These are phyloP conservation scores for Pleurotus djamor DNA, from an alignment of 768 basidiomycete species.

Conservation along the genomic window DNA sequence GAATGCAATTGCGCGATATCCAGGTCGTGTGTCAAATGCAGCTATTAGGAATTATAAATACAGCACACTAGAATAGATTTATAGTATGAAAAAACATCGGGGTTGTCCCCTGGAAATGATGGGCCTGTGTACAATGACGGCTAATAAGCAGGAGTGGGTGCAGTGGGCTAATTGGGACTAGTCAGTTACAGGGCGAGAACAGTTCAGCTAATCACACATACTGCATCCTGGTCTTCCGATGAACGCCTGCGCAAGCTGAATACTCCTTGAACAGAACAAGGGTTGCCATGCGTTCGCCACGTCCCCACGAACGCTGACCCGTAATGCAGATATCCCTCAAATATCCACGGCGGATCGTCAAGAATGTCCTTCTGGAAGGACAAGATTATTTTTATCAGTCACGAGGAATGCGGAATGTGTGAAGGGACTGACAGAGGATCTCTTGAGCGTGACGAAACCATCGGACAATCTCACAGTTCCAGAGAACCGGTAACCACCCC, in stretches of 20 bases:
- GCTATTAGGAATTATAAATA: too few relatives aligned
- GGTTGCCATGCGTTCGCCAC: conserved; percentile 41
- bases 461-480: conserved; percentile 54
- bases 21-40: neutral
- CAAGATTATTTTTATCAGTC: conserved; percentile 3
- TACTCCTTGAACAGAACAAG: conserved; percentile 42
- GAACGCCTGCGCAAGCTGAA: conserved; percentile 52
- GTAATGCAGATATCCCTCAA: conserved; percentile 52
- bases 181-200: neutral
- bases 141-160: neutral
- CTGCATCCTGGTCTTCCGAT: neutral
- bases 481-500: conserved; percentile 62
- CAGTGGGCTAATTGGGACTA: neutral
- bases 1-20: neutral
- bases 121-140: neutral
- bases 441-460: conserved; percentile 58
- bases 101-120: neutral
- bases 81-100: neutral
- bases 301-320: conserved; percentile 50
- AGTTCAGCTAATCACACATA: neutral
- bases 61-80: neutral
- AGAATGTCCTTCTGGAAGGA: conserved; percentile 24
- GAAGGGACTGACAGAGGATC: conserved; percentile 50
- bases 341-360: conserved; percentile 46
- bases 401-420: conserved; percentile 8